These are phyloP conservation scores for Yarrowia hollandica DNA, from an alignment of 805 yeast species.

Conservation along the genomic window DNA sequence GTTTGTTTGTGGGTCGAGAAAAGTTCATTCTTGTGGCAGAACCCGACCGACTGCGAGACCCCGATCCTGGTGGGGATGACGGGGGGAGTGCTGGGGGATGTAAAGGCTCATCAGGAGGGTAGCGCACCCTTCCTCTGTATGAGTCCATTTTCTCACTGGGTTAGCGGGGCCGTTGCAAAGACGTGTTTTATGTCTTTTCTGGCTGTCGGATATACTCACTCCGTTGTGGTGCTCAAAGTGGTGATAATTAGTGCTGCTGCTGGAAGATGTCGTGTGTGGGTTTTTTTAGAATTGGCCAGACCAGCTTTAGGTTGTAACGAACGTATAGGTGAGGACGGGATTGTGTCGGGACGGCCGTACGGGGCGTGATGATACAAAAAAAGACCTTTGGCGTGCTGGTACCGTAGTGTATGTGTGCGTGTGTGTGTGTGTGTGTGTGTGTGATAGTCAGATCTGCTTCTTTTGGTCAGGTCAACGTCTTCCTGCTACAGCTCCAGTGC, in stretches of 20 bases:
- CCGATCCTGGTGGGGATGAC: background rate
- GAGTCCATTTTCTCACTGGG: conserved; percentile 25
- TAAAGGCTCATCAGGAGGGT: conserved; percentile 17
- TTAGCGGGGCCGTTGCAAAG: no score
- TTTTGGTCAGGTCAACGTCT: no score
- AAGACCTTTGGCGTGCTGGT: no score
- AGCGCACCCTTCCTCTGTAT: conserved; percentile 27
- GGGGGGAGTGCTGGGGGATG: conserved; percentile 7
- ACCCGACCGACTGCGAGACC: background rate
- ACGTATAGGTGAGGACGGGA: background rate
- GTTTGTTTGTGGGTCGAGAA: conserved; percentile 11
- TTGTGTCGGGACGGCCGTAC: no score
- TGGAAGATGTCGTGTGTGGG: background rate
- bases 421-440: background rate
- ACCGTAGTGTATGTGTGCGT: no score
- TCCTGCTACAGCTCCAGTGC: conserved; percentile 9
- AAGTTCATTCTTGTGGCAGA: conserved; percentile 16
- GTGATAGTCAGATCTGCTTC: background rate
- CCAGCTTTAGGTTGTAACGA: conserved; percentile 5
- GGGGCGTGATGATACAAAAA: no score
- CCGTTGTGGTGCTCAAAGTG: conserved; percentile 2
- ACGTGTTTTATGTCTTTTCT: no score
- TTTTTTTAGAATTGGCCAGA: background rate
- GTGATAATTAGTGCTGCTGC: no score
- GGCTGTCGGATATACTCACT: no score